phyloP scores from a whole-genome alignment of 2,329 filamentous ascomycete genomes.

The Teratosphaeria viscida region DNA sequence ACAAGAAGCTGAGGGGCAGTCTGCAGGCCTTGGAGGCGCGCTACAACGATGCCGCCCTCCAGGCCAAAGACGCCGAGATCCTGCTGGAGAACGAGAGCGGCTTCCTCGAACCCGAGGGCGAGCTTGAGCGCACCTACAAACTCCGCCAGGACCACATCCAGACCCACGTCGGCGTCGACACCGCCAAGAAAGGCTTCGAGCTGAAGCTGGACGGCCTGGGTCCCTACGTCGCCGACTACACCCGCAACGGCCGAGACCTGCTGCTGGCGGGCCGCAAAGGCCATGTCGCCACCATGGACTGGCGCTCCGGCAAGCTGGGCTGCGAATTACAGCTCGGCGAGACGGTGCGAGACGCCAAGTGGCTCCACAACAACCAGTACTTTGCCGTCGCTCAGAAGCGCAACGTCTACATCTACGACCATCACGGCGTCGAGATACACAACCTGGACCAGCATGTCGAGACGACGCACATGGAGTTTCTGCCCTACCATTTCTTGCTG shows the following conservation, averaged over 20 bases:
- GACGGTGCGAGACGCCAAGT: conserved; percentile 79
- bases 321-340: conserved; percentile 88
- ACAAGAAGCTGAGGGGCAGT: conserved; percentile 81
- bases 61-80: conserved; percentile 92
- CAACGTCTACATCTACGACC: conserved; percentile 93
- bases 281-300: conserved; percentile 93
- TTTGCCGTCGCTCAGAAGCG: conserved; percentile 96
- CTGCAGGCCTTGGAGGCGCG: conserved; percentile 70
- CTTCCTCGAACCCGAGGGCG: conserved; percentile 78
- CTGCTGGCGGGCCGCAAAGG: conserved; percentile 83
- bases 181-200: conserved; percentile 87
- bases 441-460: conserved; percentile 84
- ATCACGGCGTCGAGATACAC: conserved; percentile 82
- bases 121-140: conserved; percentile 85
- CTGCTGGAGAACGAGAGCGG: conserved; percentile 77
- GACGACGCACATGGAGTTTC: conserved; percentile 85
- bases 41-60: conserved; percentile 67
- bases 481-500: conserved; percentile 91
- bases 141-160: conserved; percentile 81
- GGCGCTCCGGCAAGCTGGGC: conserved; percentile 80
- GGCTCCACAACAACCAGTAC: conserved; percentile 88
- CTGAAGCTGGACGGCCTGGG: conserved; percentile 72
- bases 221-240: conserved; percentile 82
- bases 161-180: conserved; percentile 63
- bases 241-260: conserved; percentile 75